Base-by-base conservation (phyloP, 495 filamentous ascomycete species). In the Schizothecium vesticola region DNA sequence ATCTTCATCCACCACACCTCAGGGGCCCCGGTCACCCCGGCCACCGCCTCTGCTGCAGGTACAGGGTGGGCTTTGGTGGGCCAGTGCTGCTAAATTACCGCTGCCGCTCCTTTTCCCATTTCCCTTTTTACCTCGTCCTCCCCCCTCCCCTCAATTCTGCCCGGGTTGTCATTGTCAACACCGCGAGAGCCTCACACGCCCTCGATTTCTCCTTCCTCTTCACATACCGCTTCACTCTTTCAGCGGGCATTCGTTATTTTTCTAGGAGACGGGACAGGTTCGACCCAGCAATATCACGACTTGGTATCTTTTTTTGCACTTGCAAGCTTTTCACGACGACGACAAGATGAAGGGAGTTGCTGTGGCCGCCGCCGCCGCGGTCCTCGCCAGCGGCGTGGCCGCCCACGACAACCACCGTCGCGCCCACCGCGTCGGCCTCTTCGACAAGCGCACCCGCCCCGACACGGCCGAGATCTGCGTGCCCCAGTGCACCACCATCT, bases 171-270 rank as follows among this genome's bases (percentile, higher is more conserved):
- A 80, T 80, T 74, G 72, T 79, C 76, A 78, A 77, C 75, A 74
- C 75, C 77, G 43, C 43, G 85, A 83, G 81, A 84, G 84, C 82
- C 74, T 83, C 80, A 70, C 74, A 76, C 79, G 81, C 84, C 84
- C 77, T 85, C 75, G 76, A 76, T 76, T 72, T 80, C 77, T 74
- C 70, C 80, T 80, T 75, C 71, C 66, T 71, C 72, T 74, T 69
- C 58, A 61, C 80, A 82, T 78, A 93, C 92, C 91, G 92, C 92
- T 94, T 94, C 92, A 94, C 90, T 96, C 92, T 75, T 96, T 96
- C 84, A 94, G 92, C 92, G 91, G 92, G 90, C 91, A 90, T 83
- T 94, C 91, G 81, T 92, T 43, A 43, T 16, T 93, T 93, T 68
- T 70, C 56, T 61, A 58, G 51, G 21, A 64, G 74, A 73, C 77